phyloP scores from a whole-genome alignment of 768 basidiomycete species.

The Leccinum disarticulatum region DNA sequence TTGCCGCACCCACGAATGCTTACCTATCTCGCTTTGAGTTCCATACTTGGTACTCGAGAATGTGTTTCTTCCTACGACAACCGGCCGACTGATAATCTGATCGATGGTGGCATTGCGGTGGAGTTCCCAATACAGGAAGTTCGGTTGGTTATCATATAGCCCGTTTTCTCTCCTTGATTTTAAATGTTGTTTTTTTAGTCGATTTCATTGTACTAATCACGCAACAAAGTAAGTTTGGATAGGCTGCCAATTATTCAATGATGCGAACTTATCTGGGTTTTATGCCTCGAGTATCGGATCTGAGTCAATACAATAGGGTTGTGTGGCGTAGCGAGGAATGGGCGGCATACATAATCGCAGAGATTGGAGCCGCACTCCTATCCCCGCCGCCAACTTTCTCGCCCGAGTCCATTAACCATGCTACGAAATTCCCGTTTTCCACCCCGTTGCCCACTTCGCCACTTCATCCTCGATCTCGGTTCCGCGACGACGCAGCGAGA shows the following conservation, averaged over 20 bases:
- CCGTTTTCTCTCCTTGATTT: not conserved
- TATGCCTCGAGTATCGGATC: slow-evolving; percentile 2
- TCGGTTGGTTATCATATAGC: not conserved
- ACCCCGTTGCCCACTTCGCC: not conserved
- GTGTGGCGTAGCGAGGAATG: slow-evolving; percentile 25
- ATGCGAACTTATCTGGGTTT: too few species aligned
- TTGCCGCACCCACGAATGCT: slow-evolving; percentile 2
- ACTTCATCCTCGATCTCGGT: not conserved
- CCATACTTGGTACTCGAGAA: not conserved
- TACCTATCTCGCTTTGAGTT: slow-evolving; percentile 13
- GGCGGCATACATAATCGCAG: slow-evolving; percentile 3
- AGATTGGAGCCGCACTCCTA: not conserved
- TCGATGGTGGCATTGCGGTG: slow-evolving; percentile 1
- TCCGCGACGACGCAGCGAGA: not conserved
- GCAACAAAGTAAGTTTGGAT: not conserved
- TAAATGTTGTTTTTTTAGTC: not conserved
- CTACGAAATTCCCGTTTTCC: not conserved
- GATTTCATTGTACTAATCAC: slow-evolving; percentile 7
- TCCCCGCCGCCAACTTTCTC: not conserved
- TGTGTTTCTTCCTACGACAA: slow-evolving; percentile 1
- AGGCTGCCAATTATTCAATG: not conserved
- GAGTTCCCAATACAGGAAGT: not conserved
- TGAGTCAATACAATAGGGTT: slow-evolving; percentile 11
- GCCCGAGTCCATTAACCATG: not conserved
- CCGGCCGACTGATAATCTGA: slow-evolving; percentile 4